Base-by-base conservation (phyloP, 1,284 basidiomycete genomes). In the Phellopilus nigrolimitatus region DNA sequence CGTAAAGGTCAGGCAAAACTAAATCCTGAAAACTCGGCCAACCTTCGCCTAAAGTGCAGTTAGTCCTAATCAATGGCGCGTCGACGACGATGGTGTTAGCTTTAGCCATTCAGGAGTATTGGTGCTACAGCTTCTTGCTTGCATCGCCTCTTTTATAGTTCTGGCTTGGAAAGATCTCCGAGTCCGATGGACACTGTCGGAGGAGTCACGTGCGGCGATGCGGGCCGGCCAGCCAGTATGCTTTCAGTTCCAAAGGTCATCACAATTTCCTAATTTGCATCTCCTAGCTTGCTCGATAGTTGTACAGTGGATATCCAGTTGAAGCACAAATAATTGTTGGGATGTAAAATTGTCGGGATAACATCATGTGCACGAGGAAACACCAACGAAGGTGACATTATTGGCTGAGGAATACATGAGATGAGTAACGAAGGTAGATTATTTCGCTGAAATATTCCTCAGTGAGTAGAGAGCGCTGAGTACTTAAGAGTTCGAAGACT, bases 1-100 rank as follows among this genome's bases (percentile, higher is more conserved):
- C n/a, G n/a, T n/a, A n/a, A n/a, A n/a, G n/a, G n/a, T n/a, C n/a
- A n/a, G n/a, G n/a, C n/a, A 44, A 43, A 59, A 31, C 31, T 46
- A 13, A 22, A 24, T 13, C 12, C 34, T 39, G 46, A 12, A 30
- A 54, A 15, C 22, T 38, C 21, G 17, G 42, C 55, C 57, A 57
- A 82, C 83, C 80, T 80, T 87, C 80, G 50, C 82, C 83, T 28
- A 85, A 66, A 12, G 67, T 73, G 57, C 81, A 84, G n/a, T 74
- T 75, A 37, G 78, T 71, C 58, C 70, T 66, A 44, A 82, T 66
- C 59, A 84, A 68, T 12, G 82, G 79, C 44, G 67, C 60, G n/a
- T 64, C 59, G 17, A 72, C 61, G 19, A 54, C 56, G 36, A 74
- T 60, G 17, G 25, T 47, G 19, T 28, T 27, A 37, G 25, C 43